Base-by-base conservation (phyloP, 1,284 basidiomycete genomes). In the Ustilago sp. region DNA sequence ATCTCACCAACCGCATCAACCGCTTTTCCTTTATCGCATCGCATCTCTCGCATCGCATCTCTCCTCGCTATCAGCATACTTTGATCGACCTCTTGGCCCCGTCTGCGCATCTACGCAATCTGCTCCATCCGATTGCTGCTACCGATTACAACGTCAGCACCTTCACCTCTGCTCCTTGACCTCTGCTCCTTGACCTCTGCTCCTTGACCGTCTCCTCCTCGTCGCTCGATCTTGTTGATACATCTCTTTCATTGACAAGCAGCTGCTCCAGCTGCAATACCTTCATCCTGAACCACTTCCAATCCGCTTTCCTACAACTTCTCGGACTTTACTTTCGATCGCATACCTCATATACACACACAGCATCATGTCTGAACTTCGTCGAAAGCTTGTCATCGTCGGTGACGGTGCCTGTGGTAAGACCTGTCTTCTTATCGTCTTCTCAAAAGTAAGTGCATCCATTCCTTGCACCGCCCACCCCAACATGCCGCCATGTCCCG, bases 401-500 rank as follows among this genome's bases (percentile, higher is more conserved):
- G 83, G 83, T 53, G 83, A 85, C 72, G 83, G 83, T 81, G 83
- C 92, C 87, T 93, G 92, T 80, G 92, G 92, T 87, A 93, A 93
- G 91, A 93, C 93, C 68, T 93, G 92, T 87, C 88, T 93, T 82
- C 89, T 93, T 61, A 93, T 93, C 84, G 92, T 93, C 80, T 94
- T 93, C 88, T 91, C 91, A 83, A 94, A 95, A 79, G 82, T 83
- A 64, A 61, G 82, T 83, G 11, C 34, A 5, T 53, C 8, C 28
- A 15, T 12, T 6, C 7, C 12, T 5, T 32, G 28, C 48, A 28
- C 43, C 15, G 43, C 43, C 39, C 7, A 45, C 43, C 43, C 9
- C n/a, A 19, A 19, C 43, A 45, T 45, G 39, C 43, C 19, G 17
- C 5, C 43, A 2, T 8, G 23, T 19, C 12, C 13, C 3, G 11